Base-by-base conservation (phyloP, 176 grass and related monocot genomes). In the Rhipidocladum racemiflorum region DNA sequence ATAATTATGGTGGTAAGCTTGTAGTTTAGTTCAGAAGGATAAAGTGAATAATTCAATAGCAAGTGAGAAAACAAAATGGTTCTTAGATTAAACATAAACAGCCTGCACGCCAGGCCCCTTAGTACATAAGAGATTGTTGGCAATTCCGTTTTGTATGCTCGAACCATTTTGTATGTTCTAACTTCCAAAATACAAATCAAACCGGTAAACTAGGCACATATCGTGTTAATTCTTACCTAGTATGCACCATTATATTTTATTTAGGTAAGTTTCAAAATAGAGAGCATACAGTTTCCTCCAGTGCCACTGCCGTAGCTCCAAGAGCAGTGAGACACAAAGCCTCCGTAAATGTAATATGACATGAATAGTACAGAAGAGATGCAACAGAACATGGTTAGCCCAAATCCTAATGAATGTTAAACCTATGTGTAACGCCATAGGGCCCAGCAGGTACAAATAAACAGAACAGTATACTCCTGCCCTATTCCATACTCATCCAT, bases 41-140 rank as follows among this genome's bases (percentile, higher is more conserved):
- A 13, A 27, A 28, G 74, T 38, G 29, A 61, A 60, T 59, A 56
- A 30, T 49, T 60, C 61, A 40, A 39, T 10, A 24, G 49, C 53
- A 74, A 74, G 20, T 81, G 68, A 86, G 61, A 16, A n/a, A 25
- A 16, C 18, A 69, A 61, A 46, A 63, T 10, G 16, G 32, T 76
- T 61, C n/a, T 76, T 76, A 18, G 54, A 42, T 76, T 28, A 76
- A 75, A 76, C n/a, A 76, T 43, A 40, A 57, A 75, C 14, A 42
- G 34, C 43, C 13, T 15, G 39, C 21, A 75, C 12, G 17, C 24
- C 7, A 36, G 20, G 36, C 7, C 45, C 44, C 39, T 66, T 25
- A 68, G 42, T 55, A n/a, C 21, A 53, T 18, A 55, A 68, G 30
- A 68, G 32, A 11, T 23, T 39, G 46, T 39, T 54, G 29, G 15